phyloP scores from a whole-genome alignment of 1,284 basidiomycete genomes.

The Xerocomus tenax region DNA sequence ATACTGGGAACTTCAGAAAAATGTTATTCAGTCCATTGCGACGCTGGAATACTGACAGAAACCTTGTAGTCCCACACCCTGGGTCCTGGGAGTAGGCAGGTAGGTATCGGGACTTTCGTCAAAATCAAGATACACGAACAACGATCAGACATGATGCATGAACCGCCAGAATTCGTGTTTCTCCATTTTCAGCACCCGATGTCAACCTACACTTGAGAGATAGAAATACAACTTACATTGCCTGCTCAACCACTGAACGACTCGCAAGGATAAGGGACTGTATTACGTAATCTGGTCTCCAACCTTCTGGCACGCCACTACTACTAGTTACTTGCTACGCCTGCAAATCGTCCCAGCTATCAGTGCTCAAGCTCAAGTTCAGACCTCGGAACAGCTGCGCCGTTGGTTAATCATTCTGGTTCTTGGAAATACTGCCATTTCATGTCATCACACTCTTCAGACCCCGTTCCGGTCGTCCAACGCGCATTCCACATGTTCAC shows the following conservation, averaged over 20 bases:
- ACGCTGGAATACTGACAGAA: not conserved
- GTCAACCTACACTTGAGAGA: too few species aligned
- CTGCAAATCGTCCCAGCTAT: constrained; percentile 1
- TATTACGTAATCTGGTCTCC: constrained; percentile 12
- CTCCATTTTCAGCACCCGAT: not conserved
- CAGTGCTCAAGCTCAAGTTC: constrained; percentile 1
- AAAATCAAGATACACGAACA: not conserved
- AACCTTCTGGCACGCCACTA: not conserved
- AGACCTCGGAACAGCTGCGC: constrained; percentile 11
- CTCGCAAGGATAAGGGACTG: too few species aligned
- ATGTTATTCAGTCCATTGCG: not conserved
- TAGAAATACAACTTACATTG: too few species aligned
- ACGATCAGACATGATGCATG: not conserved
- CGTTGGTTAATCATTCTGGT: constrained; percentile 9
- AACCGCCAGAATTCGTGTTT: not conserved
- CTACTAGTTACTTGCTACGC: not conserved
- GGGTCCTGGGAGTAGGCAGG: too few species aligned
- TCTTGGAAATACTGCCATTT: constrained; percentile 16
- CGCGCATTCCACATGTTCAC: constrained; percentile 29
- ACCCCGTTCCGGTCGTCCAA: constrained; percentile 27
- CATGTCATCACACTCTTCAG: constrained; percentile 21
- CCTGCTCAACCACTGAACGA: too few species aligned
- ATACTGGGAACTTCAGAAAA: not conserved
- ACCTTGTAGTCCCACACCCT: not conserved
- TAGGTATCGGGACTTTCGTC: not conserved